phyloP scores from a whole-genome alignment of 2,329 filamentous ascomycete genomes.

The Exutisphaerella laricina region DNA sequence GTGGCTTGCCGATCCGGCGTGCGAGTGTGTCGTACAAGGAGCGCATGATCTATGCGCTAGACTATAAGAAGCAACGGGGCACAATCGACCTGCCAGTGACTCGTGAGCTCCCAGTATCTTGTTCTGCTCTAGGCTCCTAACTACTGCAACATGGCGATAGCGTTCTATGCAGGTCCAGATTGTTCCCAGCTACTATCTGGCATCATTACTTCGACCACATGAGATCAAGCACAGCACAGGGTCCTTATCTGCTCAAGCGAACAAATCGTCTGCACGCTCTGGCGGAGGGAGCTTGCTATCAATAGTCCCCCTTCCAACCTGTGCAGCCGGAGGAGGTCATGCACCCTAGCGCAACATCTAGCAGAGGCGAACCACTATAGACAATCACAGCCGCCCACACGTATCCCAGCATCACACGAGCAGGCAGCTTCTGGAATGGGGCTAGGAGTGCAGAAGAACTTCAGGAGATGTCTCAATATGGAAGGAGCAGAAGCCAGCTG shows the following conservation, averaged over 20 bases:
- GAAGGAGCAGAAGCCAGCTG: neutral
- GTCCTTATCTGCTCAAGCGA: neutral
- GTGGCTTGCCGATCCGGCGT: neutral
- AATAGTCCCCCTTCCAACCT: too few relatives aligned
- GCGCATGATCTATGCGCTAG: neutral
- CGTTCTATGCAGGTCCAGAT: neutral
- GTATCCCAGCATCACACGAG: neutral
- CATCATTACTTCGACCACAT: neutral
- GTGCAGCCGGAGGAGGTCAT: too few relatives aligned
- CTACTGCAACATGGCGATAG: constrained; percentile 5
- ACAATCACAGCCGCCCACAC: neutral
- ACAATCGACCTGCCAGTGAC: too few relatives aligned
- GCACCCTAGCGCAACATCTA: neutral
- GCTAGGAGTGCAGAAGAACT: neutral
- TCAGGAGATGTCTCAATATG: neutral
- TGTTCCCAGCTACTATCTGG: neutral
- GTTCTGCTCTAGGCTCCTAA: neutral
- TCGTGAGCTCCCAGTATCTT: neutral
- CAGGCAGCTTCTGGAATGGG: neutral
- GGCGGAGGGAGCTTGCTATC: too few relatives aligned
- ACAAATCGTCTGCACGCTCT: neutral
- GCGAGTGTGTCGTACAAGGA: neutral
- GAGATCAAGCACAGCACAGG: neutral
- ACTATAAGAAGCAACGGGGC: constrained; percentile 2
- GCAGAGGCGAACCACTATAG: neutral